These are phyloP conservation scores for Sicyos edulis DNA, from an alignment of 306 rosid species.

Conservation along the genomic window DNA sequence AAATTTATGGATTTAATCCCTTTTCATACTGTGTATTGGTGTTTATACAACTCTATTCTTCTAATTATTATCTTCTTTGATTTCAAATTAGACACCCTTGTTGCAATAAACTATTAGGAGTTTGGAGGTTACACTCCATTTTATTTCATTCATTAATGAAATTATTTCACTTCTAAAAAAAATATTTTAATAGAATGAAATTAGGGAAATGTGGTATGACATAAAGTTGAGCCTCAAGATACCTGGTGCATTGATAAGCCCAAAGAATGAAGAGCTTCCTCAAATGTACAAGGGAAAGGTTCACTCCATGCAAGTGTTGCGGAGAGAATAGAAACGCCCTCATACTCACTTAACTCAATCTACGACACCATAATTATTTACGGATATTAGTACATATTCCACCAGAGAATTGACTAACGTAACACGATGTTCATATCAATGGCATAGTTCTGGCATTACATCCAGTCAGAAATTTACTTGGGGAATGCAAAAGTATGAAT, in stretches of 20 bases:
- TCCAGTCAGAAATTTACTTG: constrained; percentile 48
- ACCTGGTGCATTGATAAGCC: constrained; percentile 72
- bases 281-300: constrained; percentile 51
- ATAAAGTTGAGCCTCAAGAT: constrained; percentile 10
- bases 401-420: constrained; percentile 12
- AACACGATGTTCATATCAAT: not conserved
- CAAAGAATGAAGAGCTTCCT: constrained; percentile 51
- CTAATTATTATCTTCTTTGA: too few relatives aligned
- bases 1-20: too few relatives aligned
- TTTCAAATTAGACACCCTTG: too few relatives aligned
- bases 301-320: constrained; percentile 80
- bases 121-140: too few relatives aligned
- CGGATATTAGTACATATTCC: constrained; percentile 8
- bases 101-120: too few relatives aligned
- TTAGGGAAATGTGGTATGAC: not conserved
- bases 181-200: not conserved
- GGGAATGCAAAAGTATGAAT: constrained; percentile 64
- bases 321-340: constrained; percentile 58
- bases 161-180: too few relatives aligned
- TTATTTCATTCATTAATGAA: too few relatives aligned
- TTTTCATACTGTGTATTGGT: too few relatives aligned
- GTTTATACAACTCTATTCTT: too few relatives aligned
- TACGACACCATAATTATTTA: constrained; percentile 31
- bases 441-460: constrained; percentile 11
- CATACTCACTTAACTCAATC: constrained; percentile 83